These are phyloP conservation scores for Exsudoporus frostii DNA, from an alignment of 768 basidiomycete species.

Conservation along the genomic window DNA sequence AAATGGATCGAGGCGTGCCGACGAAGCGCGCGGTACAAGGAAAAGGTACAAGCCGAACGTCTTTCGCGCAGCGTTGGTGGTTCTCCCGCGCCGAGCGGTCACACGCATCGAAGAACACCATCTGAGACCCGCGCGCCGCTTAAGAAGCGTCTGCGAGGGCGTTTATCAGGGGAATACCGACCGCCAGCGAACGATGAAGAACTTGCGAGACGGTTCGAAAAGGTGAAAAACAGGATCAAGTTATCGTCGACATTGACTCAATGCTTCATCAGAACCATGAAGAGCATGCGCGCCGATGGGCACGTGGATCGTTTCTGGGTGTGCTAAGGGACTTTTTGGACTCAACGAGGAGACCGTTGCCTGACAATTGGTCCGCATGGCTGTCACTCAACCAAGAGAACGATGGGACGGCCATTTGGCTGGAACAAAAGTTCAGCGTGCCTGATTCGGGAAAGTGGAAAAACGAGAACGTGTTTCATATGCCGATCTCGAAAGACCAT, in stretches of 20 bases:
- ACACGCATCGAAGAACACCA: constrained; percentile 12
- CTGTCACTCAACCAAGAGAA: constrained; percentile 70
- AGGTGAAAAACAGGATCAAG: constrained; percentile 41
- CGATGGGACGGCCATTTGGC: constrained; percentile 77
- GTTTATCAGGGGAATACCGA: constrained; percentile 43
- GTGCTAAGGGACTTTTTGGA: constrained; percentile 35
- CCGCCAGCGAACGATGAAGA: constrained; percentile 62
- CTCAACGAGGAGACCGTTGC: constrained; percentile 30
- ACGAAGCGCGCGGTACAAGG: constrained; percentile 59
- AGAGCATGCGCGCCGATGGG: constrained; percentile 73
- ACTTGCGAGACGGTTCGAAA: constrained; percentile 61
- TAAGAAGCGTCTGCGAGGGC: constrained; percentile 33
- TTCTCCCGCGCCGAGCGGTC: constrained; percentile 20
- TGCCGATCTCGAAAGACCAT: constrained; percentile 37
- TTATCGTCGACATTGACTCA: not conserved
- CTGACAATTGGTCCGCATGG: constrained; percentile 61
- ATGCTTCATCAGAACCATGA: constrained; percentile 55
- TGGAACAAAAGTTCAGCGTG: constrained; percentile 72
- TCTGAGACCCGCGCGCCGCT: constrained; percentile 21
- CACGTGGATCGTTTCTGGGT: constrained; percentile 62
- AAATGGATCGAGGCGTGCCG: constrained; percentile 62
- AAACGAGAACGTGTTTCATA: constrained; percentile 56
- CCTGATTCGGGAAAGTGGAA: constrained; percentile 63
- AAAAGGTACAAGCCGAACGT: constrained; percentile 41
- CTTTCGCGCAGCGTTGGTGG: constrained; percentile 27